These are phyloP conservation scores for Sporothrix schenckii DNA, from an alignment of 2,329 filamentous ascomycete species.

Conservation along the genomic window DNA sequence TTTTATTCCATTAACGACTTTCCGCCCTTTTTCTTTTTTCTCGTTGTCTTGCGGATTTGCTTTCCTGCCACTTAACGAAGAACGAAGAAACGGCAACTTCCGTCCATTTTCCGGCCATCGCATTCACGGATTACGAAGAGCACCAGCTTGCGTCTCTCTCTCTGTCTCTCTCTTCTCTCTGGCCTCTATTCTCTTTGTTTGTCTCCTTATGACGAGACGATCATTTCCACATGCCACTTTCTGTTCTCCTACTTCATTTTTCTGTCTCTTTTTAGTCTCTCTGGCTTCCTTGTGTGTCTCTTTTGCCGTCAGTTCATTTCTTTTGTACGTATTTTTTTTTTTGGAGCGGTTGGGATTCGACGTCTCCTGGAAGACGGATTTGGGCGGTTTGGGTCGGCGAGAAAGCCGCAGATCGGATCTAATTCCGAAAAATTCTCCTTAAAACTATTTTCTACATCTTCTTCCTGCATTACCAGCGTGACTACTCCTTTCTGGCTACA, in stretches of 20 bases:
- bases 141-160: background rate
- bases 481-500: background rate
- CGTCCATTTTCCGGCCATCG: background rate
- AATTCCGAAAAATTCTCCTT: background rate
- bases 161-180: background rate
- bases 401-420: conserved; percentile 18
- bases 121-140: conserved; percentile 12
- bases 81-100: conserved; percentile 26
- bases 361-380: conserved; percentile 18
- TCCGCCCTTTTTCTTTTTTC: conserved; percentile 9
- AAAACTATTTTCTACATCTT: background rate
- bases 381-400: conserved; percentile 16
- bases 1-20: background rate
- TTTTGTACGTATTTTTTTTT: conserved; percentile 4
- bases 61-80: conserved; percentile 5
- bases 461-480: background rate
- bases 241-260: conserved; percentile 10
- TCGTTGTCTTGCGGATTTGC: conserved; percentile 5
- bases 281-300: conserved; percentile 9
- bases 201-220: conserved; percentile 24
- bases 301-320: conserved; percentile 26
- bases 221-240: conserved; percentile 14
- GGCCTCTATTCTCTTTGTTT: background rate
- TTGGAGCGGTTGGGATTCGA: conserved; percentile 9
- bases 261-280: background rate